Evolutionary conservation across 352 stramenopile genomes (phyloP).

Genomic region (Phytophthora palmivora): DNA sequence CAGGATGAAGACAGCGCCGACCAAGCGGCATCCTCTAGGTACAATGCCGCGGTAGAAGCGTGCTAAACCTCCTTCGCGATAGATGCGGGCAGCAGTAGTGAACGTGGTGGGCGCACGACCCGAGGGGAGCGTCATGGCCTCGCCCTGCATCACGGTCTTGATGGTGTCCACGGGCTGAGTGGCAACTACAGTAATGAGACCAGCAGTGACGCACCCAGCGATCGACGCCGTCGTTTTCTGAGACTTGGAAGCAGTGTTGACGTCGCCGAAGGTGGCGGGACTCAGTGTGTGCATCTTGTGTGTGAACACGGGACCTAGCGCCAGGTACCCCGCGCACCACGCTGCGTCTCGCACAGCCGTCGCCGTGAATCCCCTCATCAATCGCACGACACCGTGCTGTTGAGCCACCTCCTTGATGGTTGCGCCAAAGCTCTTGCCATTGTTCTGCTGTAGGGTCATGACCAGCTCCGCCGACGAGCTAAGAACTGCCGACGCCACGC

Average conservation of each 20-base stretch:
- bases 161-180: constrained; percentile 87
- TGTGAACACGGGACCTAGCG: constrained; percentile 76
- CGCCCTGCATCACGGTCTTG: constrained; percentile 88
- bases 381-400: constrained; percentile 50
- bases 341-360: constrained; percentile 72
- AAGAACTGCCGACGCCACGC: constrained; percentile 65
- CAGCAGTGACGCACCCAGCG: constrained; percentile 72
- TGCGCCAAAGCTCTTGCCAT: constrained; percentile 63
- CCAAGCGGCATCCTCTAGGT: constrained; percentile 76
- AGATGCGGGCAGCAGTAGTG: constrained; percentile 55
- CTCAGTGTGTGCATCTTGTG: constrained; percentile 60
- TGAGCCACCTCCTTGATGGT: constrained; percentile 68
- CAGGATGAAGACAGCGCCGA: constrained; percentile 87
- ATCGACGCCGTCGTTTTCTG: constrained; percentile 71
- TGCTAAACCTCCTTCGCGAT: constrained; percentile 51
- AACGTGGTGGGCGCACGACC: constrained; percentile 48
- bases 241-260: constrained; percentile 56
- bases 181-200: constrained; percentile 73
- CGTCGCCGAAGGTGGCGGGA: constrained; percentile 61
- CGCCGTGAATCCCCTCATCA: constrained; percentile 66
- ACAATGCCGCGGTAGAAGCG: constrained; percentile 79
- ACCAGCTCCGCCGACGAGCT: constrained; percentile 81
- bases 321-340: constrained; percentile 85
- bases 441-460: constrained; percentile 91
- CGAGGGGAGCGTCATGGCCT: constrained; percentile 59